Base-by-base conservation (phyloP, 2,329 filamentous ascomycete genomes). In the Celoporthe dispersa region DNA sequence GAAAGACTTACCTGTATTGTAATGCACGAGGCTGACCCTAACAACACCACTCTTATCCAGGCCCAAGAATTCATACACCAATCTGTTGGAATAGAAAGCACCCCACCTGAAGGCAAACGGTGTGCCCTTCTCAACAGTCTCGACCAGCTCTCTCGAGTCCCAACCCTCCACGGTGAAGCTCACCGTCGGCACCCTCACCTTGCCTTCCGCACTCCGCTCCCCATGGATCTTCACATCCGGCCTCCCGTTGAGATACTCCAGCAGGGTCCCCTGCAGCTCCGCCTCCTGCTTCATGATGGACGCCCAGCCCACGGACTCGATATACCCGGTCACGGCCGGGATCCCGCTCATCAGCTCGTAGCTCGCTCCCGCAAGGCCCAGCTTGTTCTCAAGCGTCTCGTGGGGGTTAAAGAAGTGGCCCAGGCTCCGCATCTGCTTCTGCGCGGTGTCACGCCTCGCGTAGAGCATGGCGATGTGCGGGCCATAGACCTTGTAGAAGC, bases 401-500 rank as follows among this genome's bases (percentile, higher is more conserved):
- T 81, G 78, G 0, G 84, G 79, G 75, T 92, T 92, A 83, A 94
- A 94, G 80, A 86, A 92, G 76, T 93, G 91, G 0, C 87, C 86
- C 0, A 84, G 74, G 0, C 88, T 87, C 5, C 80, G 80, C 68
- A 94, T 81, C 63, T 84, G 78, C 22, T 84, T 75, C 71, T 91
- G 88, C 0, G 88, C 89, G 3, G 70, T 66, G 0, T 79, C 75
- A 5, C 82, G 81, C 33, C 87, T 87, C 6, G 87, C 91, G 76
- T 93, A 95, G 1, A 95, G 81, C 73, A 91, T 86, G 0, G 91
- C 85, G 1, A 94, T 84, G 74, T 94, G 92, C 0, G 92, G 92
- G 0, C 92, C 92, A 76, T 92, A 94, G 1, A 94, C 88, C 78
- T 95, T 95, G 80, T 94, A 94, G 92, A 92, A 94, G 0, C 86